Conservation (phyloP, 2,329 filamentous ascomycete genomes). For the Rutstroemia sydowiana region DNA sequence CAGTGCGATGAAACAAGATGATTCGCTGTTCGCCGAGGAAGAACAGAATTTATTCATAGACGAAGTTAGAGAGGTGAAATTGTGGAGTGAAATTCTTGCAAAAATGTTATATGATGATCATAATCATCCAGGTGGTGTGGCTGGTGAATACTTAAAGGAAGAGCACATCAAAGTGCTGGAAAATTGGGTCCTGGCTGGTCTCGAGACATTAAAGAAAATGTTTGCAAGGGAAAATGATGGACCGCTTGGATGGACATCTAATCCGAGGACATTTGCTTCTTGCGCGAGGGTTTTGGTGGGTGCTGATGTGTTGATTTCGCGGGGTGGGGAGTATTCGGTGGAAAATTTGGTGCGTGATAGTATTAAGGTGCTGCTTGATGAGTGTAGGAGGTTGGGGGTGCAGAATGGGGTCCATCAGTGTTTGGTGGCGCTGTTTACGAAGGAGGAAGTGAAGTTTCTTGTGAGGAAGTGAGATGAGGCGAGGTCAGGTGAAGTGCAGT, state of each 20-base stretch:
- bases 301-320: slow-evolving; percentile 12
- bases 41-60: slow-evolving; percentile 94
- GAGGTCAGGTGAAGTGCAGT: too few relatives aligned
- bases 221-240: slow-evolving; percentile 44
- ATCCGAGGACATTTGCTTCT: slow-evolving; percentile 58
- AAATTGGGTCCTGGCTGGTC: slow-evolving; percentile 39
- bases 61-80: slow-evolving; percentile 61
- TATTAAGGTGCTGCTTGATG: not conserved
- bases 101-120: slow-evolving; percentile 13
- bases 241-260: slow-evolving; percentile 65
- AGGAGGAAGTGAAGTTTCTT: too few relatives aligned
- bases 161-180: not conserved
- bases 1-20: slow-evolving; percentile 46
- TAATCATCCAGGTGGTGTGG: too few relatives aligned
- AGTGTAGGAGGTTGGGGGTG: too few relatives aligned
- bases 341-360: not conserved
- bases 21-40: slow-evolving; percentile 75
- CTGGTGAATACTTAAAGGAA: not conserved
- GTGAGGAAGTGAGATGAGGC: too few relatives aligned
- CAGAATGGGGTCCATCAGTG: too few relatives aligned
- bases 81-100: slow-evolving; percentile 51
- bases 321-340: not conserved
- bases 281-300: slow-evolving; percentile 39
- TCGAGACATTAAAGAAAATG: slow-evolving; percentile 10
- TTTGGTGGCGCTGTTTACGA: too few relatives aligned